Evolutionary conservation across 129 eudicot species (phyloP), one percentile per base, ranked within the genome.

Genomic region (Pittosporum tobira): DNA sequence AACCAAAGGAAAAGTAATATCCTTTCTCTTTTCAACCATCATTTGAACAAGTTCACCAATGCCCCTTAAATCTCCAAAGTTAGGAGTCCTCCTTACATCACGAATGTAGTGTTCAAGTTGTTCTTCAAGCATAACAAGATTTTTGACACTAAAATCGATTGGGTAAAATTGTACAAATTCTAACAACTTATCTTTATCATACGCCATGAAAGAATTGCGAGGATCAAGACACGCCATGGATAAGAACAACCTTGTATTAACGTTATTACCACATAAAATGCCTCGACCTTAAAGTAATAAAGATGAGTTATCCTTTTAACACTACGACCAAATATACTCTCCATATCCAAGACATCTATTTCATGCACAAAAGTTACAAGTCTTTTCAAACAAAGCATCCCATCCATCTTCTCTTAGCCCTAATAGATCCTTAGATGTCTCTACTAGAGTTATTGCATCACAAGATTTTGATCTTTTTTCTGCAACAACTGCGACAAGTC

Each of bases 201-300:
- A 58, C 6, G 40, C 13, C 0, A 47, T 18, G 9, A 67, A 67
- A 0, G 48, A 47, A 15, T 58, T 10, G 3, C 8, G 5, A 3
- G 72, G 72, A 40, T 40, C 21, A n/a, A 69, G 47, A 50, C 66
- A 48, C 9, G 59, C 37, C 51, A 68, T 23, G 18, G 42, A 59
- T 5, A 46, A 22, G 12, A 68, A 66, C 18, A 68, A 29, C 44
- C 28, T 14, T 5, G 11, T 23, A 10, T 11, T 68, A 1, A 15
- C 38, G 31, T 58, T 51, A 51, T 50, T 29, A 59, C 34, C 18
- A 4, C 19, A 3, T 34, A 23, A 44, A 59, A 69, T 16, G 61
- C 2, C 2, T 51, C 55, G 12, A 59, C 67, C 6, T 24, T 26
- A 20, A 1, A 69, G 13, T 24, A 45, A 48, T 59, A 52, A 9